Base-by-base conservation (phyloP, 306 rosid genomes). In the Trichosanthes truncata region DNA sequence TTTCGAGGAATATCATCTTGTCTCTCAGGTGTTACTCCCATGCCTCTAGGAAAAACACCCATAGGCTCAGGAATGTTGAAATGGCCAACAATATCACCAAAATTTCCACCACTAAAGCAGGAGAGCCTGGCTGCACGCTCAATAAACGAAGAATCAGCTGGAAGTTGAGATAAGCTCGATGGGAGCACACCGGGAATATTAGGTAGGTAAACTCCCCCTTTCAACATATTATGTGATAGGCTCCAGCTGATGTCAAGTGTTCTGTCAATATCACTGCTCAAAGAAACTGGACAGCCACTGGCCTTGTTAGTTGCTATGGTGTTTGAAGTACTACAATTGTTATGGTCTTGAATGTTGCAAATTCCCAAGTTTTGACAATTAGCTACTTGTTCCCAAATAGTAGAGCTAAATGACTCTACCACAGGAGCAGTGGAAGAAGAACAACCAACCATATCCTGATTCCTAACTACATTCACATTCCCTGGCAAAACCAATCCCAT, bases 121-220 rank as follows among this genome's bases (percentile, higher is more conserved):
- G 97, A 93, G 46, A 93, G 86, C 80, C 93, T 88, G 8, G 94
- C 97, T 41, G 99, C 99, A 51, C 97, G 86, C 86, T 95, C 99
- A 7, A 95, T 91, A 78, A 93, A 93, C 5, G 87, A 95, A 63
- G 97, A 90, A 82, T 95, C 99, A 25, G 92, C 82, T 57, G 97
- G 97, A 82, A 92, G 84, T 85, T 92, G 97, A 84, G 97, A 89
- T 49, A 93, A 86, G 89, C 84, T 84, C 83, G 85, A 91, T 0
- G 93, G 87, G 71, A 86, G 72, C 48, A 87, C 63, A 62, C 87
- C 90, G 26, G 85, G 90, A 57, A 84, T 86, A 86, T 87, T 89
- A 9, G 92, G 91, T 80, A 89, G 76, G 78, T 87, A 90, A 74
- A 81, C 72, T 12, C 82, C 91, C 71, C 86, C 89, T 80, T 88